A percentile compares a stretch with the other conserved stretches of the same genome.
phyloP scores from a whole-genome alignment of 306 rosid species.

The Prunus fruticosa region DNA sequence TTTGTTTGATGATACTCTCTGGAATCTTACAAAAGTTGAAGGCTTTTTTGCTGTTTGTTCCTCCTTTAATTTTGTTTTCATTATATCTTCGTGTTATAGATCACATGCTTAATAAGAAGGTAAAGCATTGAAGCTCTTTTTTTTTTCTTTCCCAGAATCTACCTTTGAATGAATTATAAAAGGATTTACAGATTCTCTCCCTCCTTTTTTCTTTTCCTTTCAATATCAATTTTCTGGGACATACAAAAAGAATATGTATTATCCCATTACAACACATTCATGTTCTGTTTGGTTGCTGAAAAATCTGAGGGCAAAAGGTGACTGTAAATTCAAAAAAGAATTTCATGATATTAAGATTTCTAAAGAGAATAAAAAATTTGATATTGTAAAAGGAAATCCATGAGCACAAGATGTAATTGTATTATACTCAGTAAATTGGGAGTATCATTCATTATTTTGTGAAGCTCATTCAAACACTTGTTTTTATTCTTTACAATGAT shows the following conservation, averaged over 20 bases:
- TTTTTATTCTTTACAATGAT: not conserved
- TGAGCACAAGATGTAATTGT: not conserved
- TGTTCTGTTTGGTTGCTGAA: not conserved
- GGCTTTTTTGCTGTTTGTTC: constrained; percentile 3
- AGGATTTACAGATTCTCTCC: not conserved
- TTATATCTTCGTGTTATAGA: not conserved
- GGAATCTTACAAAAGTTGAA: constrained; percentile 16
- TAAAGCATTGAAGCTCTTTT: not conserved
- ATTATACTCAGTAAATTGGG: not conserved
- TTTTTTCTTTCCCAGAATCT: constrained; percentile 7
- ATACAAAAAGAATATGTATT: too few species aligned
- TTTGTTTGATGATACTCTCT: not conserved
- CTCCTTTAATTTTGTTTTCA: not conserved
- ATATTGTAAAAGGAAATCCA: too few species aligned
- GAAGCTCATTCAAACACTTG: not conserved
- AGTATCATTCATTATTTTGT: not conserved
- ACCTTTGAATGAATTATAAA: not conserved
- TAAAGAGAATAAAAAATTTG: not conserved
- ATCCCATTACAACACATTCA: not conserved
- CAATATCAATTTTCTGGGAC: not conserved
- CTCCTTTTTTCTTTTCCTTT: not conserved
- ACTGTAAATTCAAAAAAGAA: not conserved
- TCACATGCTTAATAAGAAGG: not conserved
- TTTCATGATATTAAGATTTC: not conserved
- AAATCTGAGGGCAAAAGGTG: not conserved